Conservation (phyloP, 2,329 filamentous ascomycete genomes). For the Fusarium tjaetaba region DNA sequence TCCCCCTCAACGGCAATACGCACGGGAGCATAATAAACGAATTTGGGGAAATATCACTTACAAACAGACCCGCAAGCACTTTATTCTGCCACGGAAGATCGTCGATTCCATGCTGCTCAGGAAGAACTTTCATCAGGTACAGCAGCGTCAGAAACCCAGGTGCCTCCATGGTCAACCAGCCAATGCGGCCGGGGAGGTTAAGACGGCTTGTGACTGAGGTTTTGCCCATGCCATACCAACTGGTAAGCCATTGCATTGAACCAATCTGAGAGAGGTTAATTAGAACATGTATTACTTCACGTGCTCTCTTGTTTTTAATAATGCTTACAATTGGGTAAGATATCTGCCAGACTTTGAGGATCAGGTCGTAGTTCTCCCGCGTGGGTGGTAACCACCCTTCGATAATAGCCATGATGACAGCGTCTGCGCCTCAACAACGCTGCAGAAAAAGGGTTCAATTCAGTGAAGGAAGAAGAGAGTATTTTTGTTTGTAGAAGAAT, state of each 20-base stretch:
- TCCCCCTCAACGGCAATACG: constrained; percentile 24
- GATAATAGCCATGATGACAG: constrained; percentile 56
- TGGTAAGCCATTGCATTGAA: constrained; percentile 76
- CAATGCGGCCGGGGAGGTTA: constrained; percentile 89
- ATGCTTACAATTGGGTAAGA: constrained; percentile 61
- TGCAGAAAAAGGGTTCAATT: neutral
- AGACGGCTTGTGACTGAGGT: constrained; percentile 78
- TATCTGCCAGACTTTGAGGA: constrained; percentile 64
- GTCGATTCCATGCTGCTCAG: constrained; percentile 64
- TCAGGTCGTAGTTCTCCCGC: constrained; percentile 64
- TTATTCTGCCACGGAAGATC: constrained; percentile 81
- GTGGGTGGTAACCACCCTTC: constrained; percentile 67
- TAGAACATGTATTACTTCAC: neutral
- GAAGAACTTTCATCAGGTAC: constrained; percentile 80
- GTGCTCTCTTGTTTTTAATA: neutral
- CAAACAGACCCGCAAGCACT: constrained; percentile 75
- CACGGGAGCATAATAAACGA: neutral
- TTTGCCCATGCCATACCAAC: constrained; percentile 92
- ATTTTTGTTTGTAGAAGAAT: neutral
- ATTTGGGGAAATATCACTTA: constrained; percentile 45
- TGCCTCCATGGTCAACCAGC: constrained; percentile 89
- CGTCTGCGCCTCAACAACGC: neutral
- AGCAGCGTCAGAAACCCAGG: constrained; percentile 80
- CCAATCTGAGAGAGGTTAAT: constrained; percentile 65
- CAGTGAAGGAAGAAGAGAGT: neutral